Evolutionary conservation across 2,329 filamentous ascomycete genomes (phyloP).

Genomic region (Sclerotinia minor): DNA sequence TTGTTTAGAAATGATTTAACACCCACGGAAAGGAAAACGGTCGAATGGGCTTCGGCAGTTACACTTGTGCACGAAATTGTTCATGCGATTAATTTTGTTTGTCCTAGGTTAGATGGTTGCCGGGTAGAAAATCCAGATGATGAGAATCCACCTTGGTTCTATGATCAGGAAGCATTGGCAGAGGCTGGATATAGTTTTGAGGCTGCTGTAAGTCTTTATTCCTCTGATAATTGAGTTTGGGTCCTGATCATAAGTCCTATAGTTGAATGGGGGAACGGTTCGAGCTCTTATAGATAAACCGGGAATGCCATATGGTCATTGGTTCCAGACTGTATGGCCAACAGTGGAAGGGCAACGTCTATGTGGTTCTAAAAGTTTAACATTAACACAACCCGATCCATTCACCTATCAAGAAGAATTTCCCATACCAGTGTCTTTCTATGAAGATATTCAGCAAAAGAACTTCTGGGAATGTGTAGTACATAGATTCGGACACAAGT

Average conservation of each 20-base stretch:
- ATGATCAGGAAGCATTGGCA: slow-evolving; percentile 27
- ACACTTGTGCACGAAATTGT: slow-evolving; percentile 29
- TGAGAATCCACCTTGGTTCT: slow-evolving; percentile 27
- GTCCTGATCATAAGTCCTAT: background rate
- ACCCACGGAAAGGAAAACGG: background rate
- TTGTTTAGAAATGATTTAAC: slow-evolving; percentile 27
- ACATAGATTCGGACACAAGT: slow-evolving; percentile 24
- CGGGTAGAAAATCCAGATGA: background rate
- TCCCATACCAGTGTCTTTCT: slow-evolving; percentile 30
- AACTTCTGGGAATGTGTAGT: slow-evolving; percentile 31
- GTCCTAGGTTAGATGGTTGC: background rate
- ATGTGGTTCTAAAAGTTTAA: background rate
- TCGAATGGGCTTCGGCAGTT: slow-evolving; percentile 27
- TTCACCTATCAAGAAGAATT: slow-evolving; percentile 20
- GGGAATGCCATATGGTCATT: slow-evolving; percentile 28
- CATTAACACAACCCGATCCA: slow-evolving; percentile 25
- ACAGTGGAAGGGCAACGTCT: slow-evolving; percentile 2
- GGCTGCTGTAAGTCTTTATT: slow-evolving; percentile 23
- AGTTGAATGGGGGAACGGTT: slow-evolving; percentile 10
- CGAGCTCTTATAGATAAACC: background rate
- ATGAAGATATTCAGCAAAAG: slow-evolving; percentile 32
- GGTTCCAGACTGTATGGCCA: slow-evolving; percentile 26
- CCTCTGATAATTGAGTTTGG: background rate
- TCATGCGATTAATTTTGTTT: slow-evolving; percentile 25
- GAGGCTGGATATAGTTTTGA: slow-evolving; percentile 33